A percentile compares a stretch with the other conserved stretches of the same genome.
Evolutionary conservation across 2,329 filamentous ascomycete genomes (phyloP).

Genomic region (Sporothrix schenckii): DNA sequence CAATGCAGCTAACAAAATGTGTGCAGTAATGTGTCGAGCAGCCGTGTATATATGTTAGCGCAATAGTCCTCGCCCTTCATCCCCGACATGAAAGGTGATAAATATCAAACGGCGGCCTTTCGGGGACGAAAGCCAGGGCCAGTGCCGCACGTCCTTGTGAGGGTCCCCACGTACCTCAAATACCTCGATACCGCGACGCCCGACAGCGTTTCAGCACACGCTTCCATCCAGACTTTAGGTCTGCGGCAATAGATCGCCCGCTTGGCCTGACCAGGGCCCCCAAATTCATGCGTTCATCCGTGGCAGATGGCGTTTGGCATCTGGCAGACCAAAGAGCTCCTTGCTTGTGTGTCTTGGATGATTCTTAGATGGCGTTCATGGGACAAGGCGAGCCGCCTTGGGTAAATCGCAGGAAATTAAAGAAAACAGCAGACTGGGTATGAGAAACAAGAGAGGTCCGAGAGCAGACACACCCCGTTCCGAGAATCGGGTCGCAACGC

Average conservation of each 20-base stretch:
- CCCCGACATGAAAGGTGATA: constrained; percentile 10
- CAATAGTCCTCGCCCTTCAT: constrained; percentile 4
- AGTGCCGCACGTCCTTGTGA: background rate
- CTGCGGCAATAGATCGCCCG: constrained; percentile 23
- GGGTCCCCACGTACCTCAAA: background rate
- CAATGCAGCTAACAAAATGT: background rate
- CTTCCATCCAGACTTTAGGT: constrained; percentile 21
- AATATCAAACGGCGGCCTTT: constrained; percentile 25
- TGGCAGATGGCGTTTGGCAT: constrained; percentile 21
- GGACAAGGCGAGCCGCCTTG: background rate
- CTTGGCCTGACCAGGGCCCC: background rate
- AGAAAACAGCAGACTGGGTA: background rate
- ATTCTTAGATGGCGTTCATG: background rate
- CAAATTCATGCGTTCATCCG: constrained; percentile 25
- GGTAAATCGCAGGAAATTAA: background rate
- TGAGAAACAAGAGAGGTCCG: background rate
- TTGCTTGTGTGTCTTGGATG: background rate
- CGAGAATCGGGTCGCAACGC: constrained; percentile 25
- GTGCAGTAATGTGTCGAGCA: background rate
- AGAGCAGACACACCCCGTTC: background rate
- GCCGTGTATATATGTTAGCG: background rate
- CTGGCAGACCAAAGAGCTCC: background rate
- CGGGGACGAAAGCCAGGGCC: background rate
- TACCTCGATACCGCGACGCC: background rate
- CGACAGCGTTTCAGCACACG: constrained; percentile 18